A percentile compares a stretch with the other conserved stretches of the same genome.
Conservation (phyloP, 768 basidiomycete genomes). For the Lepiota venenata region DNA sequence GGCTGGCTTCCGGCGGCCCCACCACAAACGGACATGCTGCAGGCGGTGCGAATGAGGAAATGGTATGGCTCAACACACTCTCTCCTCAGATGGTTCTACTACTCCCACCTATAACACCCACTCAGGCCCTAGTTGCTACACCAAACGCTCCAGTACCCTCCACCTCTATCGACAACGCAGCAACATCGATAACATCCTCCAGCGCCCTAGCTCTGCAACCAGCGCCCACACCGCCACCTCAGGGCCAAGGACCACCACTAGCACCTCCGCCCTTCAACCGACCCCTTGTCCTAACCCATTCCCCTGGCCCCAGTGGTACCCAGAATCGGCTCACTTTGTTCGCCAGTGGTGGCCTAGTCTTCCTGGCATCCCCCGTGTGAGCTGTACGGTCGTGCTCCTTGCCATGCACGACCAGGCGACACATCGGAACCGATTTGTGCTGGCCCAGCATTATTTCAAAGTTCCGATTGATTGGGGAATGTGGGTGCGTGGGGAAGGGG, state of each 20-base stretch:
- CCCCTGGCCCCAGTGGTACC: constrained; percentile 66
- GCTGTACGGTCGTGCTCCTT: constrained; percentile 70
- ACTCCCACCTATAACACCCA: constrained; percentile 2
- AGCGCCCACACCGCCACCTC: neutral
- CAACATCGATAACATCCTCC: neutral
- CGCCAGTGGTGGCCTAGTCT: constrained; percentile 81
- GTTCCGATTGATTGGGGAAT: constrained; percentile 49
- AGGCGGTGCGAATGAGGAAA: neutral
- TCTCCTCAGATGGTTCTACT: constrained; percentile 8
- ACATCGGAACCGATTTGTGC: constrained; percentile 57
- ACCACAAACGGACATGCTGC: neutral
- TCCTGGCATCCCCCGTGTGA: constrained; percentile 58
- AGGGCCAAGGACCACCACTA: neutral
- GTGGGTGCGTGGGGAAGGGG: constrained; percentile 22
- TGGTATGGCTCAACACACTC: constrained; percentile 4
- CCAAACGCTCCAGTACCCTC: neutral
- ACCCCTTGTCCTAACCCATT: constrained; percentile 48
- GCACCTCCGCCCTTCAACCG: constrained; percentile 7
- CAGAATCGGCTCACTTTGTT: constrained; percentile 74
- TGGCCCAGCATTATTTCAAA: constrained; percentile 74
- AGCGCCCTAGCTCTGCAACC: neutral
- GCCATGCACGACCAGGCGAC: constrained; percentile 59
- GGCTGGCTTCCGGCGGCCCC: neutral
- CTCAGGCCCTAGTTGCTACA: neutral
- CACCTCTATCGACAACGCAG: neutral